Base-by-base conservation (phyloP, 2,329 filamentous ascomycete genomes). In the Monilinia laxa region DNA sequence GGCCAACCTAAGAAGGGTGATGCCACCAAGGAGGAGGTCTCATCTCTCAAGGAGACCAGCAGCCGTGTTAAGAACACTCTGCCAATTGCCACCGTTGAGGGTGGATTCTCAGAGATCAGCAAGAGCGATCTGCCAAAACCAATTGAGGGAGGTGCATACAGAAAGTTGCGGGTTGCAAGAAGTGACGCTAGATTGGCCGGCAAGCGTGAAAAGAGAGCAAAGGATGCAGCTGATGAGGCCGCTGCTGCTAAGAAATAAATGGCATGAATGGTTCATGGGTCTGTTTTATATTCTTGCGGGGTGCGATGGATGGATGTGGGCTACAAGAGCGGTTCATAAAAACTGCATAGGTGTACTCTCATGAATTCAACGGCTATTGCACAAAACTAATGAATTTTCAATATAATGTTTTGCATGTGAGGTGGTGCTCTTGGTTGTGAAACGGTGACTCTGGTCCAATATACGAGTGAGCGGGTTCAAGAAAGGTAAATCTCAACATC, bases 1-100 rank as follows among this genome's bases (percentile, higher is more conserved):
- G 93, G 93, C 84, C 89, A 95, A 84, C 87, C 90, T 84, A 97
- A 97, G 92, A 90, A 90, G 81, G 91, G 91, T 81, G 92, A 97
- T 83, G 90, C 89, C 73, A 85, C 90, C 81, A 91, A 91, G 80
- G 91, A 94, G 78, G 89, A 90, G 70, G 88, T 95, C 83, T 78
- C 84, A 74, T 75, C 74, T 71, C 81, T 81, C 79, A 90, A 88
- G 80, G 82, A 88, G 77, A 87, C 87, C 80, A 82, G 83, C 75
- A 78, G 81, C 73, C 82, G 80, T 78, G 78, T 88, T 76, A 78
- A 81, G 78, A 79, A 83, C 72, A 79, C 84, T 75, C 84, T 96
- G 77, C 92, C 93, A 78, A 90, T 97, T 81, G 82, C 82, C 81
- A 85, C 89, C 82, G 80, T 84, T 77, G 82, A 83, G 77, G 77